Conservation (phyloP, 2,329 filamentous ascomycete species). For the Penicillium sp. region DNA sequence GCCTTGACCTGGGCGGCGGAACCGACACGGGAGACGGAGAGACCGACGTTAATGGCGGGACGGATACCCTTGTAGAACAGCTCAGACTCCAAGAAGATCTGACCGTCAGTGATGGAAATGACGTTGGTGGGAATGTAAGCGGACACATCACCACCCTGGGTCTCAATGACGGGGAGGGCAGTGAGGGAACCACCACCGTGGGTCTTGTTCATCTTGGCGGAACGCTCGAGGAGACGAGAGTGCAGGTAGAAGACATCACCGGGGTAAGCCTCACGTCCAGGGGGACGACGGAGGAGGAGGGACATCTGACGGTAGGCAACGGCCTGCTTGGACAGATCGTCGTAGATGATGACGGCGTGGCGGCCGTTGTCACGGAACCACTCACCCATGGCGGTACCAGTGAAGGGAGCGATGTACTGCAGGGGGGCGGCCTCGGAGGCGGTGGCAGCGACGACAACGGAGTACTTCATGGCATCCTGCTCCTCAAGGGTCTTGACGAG, state of each 20-base stretch:
- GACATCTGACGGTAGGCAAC: conserved; percentile 99
- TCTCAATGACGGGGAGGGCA: conserved; percentile 97
- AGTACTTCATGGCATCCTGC: conserved; percentile 99
- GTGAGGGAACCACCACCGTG: conserved; percentile 95
- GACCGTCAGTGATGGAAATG: conserved; percentile 99
- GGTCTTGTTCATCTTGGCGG: conserved; percentile 97
- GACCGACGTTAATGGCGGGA: conserved; percentile 99
- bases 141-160: conserved; percentile 99
- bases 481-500: conserved; percentile 99
- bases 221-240: conserved; percentile 98
- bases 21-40: conserved; percentile 99
- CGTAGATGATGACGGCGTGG: conserved; percentile 87
- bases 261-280: conserved; percentile 98
- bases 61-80: conserved; percentile 99
- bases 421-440: conserved; percentile 95
- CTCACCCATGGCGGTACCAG: conserved; percentile 68
- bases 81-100: conserved; percentile 99
- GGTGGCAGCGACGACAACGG: conserved; percentile 88
- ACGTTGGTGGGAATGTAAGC: conserved; percentile 99
- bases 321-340: conserved; percentile 97
- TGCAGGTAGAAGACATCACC: conserved; percentile 99
- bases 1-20: conserved; percentile 99
- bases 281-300: conserved; percentile 93
- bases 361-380: conserved; percentile 81
- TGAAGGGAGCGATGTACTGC: conserved; percentile 94